Evolutionary conservation across 2,329 filamentous ascomycete genomes (phyloP).

Genomic region (Pseudocercospora musae): DNA sequence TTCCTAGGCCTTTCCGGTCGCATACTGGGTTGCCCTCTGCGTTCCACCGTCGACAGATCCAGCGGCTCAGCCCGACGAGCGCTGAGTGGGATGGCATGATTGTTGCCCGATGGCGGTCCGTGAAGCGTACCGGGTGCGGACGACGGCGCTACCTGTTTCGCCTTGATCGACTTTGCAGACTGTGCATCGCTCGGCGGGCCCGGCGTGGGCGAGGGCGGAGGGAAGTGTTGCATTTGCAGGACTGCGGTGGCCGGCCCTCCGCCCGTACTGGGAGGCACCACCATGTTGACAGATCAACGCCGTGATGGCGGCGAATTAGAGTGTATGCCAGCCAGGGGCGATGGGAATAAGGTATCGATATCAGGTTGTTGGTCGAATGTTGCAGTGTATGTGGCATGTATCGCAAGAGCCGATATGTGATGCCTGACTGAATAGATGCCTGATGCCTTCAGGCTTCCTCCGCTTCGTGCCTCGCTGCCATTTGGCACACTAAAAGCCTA

Average conservation of each 20-base stretch:
- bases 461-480: not conserved
- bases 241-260: constrained; percentile 15
- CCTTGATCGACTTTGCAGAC: constrained; percentile 13
- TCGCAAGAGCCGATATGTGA: not conserved
- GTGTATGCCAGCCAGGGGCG: not conserved
- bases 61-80: constrained; percentile 65
- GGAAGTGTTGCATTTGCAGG: constrained; percentile 3
- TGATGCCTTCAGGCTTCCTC: too few species aligned
- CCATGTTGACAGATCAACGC: constrained; percentile 24
- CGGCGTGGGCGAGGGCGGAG: constrained; percentile 18
- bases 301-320: constrained; percentile 6
- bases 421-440: too few species aligned
- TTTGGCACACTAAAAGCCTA: not conserved
- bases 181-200: constrained; percentile 13
- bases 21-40: constrained; percentile 76
- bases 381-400: not conserved
- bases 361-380: not conserved
- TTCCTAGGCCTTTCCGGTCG: constrained; percentile 50
- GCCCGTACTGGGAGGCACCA: constrained; percentile 30
- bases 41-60: constrained; percentile 85
- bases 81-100: constrained; percentile 56
- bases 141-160: constrained; percentile 23
- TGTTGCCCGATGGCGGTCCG: constrained; percentile 40
- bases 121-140: constrained; percentile 33
- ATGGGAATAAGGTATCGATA: not conserved